phyloP scores from a whole-genome alignment of 495 filamentous ascomycete genomes.

The Clohesyomyces aquaticus region DNA sequence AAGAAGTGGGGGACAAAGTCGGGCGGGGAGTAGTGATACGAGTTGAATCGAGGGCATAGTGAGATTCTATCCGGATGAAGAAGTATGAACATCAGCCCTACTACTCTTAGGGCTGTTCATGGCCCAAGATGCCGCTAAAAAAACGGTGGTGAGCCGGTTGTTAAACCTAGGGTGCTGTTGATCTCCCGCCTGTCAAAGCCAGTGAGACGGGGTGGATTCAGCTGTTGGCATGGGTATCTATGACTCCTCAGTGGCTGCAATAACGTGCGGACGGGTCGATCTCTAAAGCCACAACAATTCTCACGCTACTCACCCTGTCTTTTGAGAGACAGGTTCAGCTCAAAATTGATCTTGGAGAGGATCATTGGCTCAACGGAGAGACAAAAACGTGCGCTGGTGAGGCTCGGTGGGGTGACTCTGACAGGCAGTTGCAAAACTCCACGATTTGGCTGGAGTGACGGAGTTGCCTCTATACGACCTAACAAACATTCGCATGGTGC shows the following conservation, averaged over 20 bases:
- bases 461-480: neutral
- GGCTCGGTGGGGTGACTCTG: neutral
- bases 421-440: neutral
- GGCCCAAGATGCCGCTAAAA: neutral
- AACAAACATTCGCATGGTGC: neutral
- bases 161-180: neutral
- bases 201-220: conserved; percentile 25
- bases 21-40: conserved; percentile 1
- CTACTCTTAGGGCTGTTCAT: neutral
- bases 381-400: neutral
- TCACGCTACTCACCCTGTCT: neutral
- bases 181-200: conserved; percentile 21
- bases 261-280: conserved; percentile 7
- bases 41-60: neutral
- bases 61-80: conserved; percentile 5
- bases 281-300: conserved; percentile 2
- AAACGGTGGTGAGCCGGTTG: neutral
- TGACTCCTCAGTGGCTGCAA: conserved; percentile 12
- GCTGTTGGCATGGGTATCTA: conserved; percentile 10
- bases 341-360: neutral
- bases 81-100: conserved; percentile 1
- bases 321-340: neutral
- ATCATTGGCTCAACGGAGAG: neutral
- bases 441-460: neutral
- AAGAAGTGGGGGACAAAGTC: neutral